Conservation (phyloP, 169 alveolate species). For the Plasmodium fragile region DNA sequence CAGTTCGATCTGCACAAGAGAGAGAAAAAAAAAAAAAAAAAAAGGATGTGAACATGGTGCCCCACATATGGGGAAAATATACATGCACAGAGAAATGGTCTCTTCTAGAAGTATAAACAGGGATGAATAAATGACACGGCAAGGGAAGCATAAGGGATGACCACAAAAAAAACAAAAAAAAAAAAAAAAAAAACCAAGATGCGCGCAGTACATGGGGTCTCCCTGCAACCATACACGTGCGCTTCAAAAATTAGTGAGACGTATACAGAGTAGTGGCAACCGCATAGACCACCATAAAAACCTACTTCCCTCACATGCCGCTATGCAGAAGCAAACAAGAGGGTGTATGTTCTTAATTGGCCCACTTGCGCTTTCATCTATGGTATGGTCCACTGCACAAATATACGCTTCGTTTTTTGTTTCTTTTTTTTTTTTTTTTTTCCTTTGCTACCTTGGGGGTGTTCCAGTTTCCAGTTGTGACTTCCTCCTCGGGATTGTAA, state of each 20-base stretch:
- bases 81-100: not conserved
- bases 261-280: not conserved
- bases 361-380: not conserved
- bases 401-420: not conserved
- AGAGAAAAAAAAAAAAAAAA: not conserved
- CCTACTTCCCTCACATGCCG: not conserved
- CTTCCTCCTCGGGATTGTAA: constrained; percentile 88
- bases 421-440: not conserved
- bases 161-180: constrained; percentile 22
- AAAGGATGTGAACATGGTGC: not conserved
- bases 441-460: constrained; percentile 84
- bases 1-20: constrained; percentile 89
- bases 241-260: not conserved
- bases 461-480: constrained; percentile 91
- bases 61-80: not conserved
- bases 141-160: not conserved
- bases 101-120: not conserved
- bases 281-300: not conserved
- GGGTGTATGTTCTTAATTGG: not conserved
- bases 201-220: not conserved
- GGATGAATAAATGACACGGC: not conserved
- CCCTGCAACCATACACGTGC: not conserved
- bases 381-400: not conserved
- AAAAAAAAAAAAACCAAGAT: constrained; percentile 10
- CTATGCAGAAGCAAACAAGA: not conserved